Conservation (phyloP, 441 rosid species). For the Euphorbia corollata region DNA sequence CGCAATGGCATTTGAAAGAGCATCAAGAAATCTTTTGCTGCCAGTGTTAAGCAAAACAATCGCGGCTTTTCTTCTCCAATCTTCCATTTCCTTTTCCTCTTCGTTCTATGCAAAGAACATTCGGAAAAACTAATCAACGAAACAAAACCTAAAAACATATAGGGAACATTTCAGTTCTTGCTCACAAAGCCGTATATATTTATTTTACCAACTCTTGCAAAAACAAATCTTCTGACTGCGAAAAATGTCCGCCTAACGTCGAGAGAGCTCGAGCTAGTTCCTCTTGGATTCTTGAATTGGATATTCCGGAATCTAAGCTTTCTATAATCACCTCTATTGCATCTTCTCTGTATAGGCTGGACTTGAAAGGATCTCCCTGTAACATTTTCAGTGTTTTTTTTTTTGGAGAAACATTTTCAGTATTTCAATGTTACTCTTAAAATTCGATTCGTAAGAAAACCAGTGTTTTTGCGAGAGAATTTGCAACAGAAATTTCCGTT, state of each 20-base stretch:
- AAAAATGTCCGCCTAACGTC: slow-evolving; percentile 44
- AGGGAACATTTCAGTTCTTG: too few species aligned
- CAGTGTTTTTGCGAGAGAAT: too few species aligned
- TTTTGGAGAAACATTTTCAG: too few species aligned
- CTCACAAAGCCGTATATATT: slow-evolving; percentile 13
- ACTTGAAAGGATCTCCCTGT: slow-evolving; percentile 47
- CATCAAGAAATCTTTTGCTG: slow-evolving; percentile 29
- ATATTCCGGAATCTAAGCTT: slow-evolving; percentile 31
- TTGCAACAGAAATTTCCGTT: too few species aligned
- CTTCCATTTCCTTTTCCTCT: slow-evolving; percentile 38
- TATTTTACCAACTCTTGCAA: slow-evolving; percentile 28
- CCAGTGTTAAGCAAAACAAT: slow-evolving; percentile 35
- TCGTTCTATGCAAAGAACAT: slow-evolving; percentile 28
- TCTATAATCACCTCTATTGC: slow-evolving; percentile 46
- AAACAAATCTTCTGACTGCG: slow-evolving; percentile 35
- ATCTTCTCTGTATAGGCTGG: slow-evolving; percentile 54
- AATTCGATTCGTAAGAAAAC: too few species aligned
- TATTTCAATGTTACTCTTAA: too few species aligned
- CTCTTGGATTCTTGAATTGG: slow-evolving; percentile 37
- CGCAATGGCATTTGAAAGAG: slow-evolving; percentile 43
- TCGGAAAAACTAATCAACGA: background rate
- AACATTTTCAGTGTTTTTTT: slow-evolving; percentile 19
- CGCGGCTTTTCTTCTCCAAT: slow-evolving; percentile 43
- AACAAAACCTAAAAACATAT: too few species aligned
- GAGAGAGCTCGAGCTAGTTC: slow-evolving; percentile 45